Conservation (phyloP, 768 basidiomycete species). For the Xanthoconium stramineum region DNA sequence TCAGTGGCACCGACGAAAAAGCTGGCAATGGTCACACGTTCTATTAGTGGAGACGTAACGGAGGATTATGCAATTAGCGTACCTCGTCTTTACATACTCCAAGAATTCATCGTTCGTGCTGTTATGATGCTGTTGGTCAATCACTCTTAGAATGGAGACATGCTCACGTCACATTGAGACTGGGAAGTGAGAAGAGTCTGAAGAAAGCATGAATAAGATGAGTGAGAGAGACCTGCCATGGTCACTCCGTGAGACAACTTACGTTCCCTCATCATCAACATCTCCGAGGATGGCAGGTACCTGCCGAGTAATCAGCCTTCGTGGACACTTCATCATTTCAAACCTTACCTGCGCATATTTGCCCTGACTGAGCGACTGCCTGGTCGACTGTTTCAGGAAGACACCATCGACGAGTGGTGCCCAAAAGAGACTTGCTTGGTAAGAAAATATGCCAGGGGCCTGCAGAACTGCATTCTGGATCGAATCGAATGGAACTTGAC, state of each 20-base stretch:
- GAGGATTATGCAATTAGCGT: background rate
- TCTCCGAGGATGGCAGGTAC: background rate
- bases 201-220: background rate
- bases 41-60: background rate
- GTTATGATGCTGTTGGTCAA: background rate
- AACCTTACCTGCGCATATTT: constrained; percentile 28
- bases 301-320: background rate
- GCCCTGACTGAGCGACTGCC: constrained; percentile 21
- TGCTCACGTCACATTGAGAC: constrained; percentile 20
- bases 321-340: background rate
- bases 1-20: constrained; percentile 10
- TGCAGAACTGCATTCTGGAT: constrained; percentile 8
- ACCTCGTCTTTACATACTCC: constrained; percentile 7
- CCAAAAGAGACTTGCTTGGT: constrained; percentile 13
- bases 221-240: too few species aligned
- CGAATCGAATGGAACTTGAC: constrained; percentile 12
- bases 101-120: constrained; percentile 1
- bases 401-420: constrained; percentile 4
- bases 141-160: background rate
- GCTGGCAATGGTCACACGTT: background rate
- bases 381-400: background rate
- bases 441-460: constrained; percentile 11
- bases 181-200: constrained; percentile 28
- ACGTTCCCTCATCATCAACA: constrained; percentile 4
- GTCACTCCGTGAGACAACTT: background rate